Evolutionary conservation across 2,329 filamentous ascomycete genomes (phyloP), one percentile per base, ranked within the genome.

Genomic region (Plectosphaerella sp.): DNA sequence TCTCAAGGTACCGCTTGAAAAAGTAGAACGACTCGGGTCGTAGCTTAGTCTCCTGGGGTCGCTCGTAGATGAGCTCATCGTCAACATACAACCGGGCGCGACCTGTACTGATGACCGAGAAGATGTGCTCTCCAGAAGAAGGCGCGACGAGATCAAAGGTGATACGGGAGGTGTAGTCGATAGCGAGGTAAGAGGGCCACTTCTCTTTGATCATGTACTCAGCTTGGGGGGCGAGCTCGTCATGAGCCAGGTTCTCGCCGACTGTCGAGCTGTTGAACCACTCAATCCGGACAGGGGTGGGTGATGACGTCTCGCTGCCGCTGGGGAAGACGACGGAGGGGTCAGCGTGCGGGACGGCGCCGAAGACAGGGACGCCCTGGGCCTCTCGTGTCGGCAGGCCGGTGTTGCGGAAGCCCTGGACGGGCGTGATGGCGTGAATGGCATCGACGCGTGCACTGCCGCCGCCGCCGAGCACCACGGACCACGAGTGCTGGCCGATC

Each of bases 181-280:
- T 14, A 4, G 28, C 24, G 10, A 46, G 43, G 16, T 46, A 46
- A 15, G 24, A 15, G 8, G 43, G 43, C 24, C 43, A 28, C 43
- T 46, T 46, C 9, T 46, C 43, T 14, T 46, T 46, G 22, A 28
- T 46, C 43, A 46, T 46, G 43, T 33, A 46, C 22, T 46, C 43
- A 11, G 43, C 43, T 16, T 46, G 43, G 22, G 22, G 43, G 24
- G 28, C 28, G 6, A 25, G n/a, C 43, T 28, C 43, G 4, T 46
- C 22, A 14, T 46, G 43, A 28, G 43, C 43, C 10, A 46, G 43
- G 16, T 46, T 46, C 43, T 25, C 24, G 22, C 43, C 43, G 24
- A 46, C 43, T 10, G 28, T 28, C 4, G 43, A n/a, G 11, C 43
- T 25, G 14, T 46, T 46, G 43, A 33, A 33, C 43, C 43, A 46